Percentiles rank a stretch among this genome's conserved stretches.
Evolutionary conservation across 768 basidiomycete species (phyloP).

Genomic region (Trametes gibbosa): DNA sequence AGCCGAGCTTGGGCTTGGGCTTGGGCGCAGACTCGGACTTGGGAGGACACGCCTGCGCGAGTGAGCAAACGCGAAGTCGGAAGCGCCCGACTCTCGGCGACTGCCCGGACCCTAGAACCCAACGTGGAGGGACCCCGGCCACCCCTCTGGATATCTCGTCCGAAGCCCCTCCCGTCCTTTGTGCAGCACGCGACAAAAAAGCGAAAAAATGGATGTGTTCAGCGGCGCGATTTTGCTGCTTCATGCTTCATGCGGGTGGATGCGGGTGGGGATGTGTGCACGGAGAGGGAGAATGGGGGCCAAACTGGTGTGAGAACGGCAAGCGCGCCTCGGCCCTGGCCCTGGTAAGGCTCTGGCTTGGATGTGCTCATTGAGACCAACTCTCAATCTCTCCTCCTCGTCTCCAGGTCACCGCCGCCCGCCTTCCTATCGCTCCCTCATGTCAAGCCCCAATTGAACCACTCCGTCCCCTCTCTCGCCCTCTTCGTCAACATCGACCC

Average conservation of each 20-base stretch:
- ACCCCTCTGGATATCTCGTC: background rate
- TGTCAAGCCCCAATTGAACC: conserved; percentile 17
- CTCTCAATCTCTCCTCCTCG: conserved; percentile 19
- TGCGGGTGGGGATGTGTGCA: background rate
- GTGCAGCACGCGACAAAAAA: background rate
- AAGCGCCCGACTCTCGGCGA: background rate
- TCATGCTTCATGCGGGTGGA: background rate
- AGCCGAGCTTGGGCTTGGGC: too few species aligned
- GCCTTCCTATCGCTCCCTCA: conserved; percentile 20
- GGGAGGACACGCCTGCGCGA: too few species aligned
- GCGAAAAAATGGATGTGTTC: background rate
- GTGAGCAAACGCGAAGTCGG: background rate
- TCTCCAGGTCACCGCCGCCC: conserved; percentile 23
- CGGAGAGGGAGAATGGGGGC: background rate
- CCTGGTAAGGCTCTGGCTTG: background rate
- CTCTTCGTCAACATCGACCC: conserved; percentile 13
- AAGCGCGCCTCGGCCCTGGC: background rate
- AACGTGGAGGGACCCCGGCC: conserved; percentile 8
- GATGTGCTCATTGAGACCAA: conserved; percentile 18
- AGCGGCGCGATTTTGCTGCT: too few species aligned
- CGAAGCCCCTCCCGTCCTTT: background rate
- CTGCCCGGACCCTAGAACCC: background rate
- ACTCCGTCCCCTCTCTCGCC: conserved; percentile 14
- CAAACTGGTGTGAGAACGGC: background rate
- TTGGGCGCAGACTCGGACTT: background rate